Conservation (phyloP, 345 rosid species). For the Eucalyptus melliodora region DNA sequence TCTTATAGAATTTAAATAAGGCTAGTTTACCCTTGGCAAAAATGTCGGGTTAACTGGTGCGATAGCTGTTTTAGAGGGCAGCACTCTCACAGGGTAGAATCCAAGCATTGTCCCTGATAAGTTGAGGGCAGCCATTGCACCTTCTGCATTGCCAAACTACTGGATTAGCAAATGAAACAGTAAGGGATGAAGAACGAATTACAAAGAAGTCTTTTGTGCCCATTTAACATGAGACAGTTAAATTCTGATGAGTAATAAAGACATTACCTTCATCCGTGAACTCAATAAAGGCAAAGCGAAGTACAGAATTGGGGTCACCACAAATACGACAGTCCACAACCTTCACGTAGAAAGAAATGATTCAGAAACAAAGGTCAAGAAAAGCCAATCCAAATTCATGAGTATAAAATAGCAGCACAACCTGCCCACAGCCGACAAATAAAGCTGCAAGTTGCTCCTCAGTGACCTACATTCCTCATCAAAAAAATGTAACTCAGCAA, state of each 20-base stretch:
- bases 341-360: slow-evolving; percentile 12
- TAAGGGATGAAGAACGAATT: neutral
- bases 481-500: neutral
- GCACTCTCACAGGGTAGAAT: slow-evolving; percentile 78
- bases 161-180: neutral
- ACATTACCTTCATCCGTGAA: slow-evolving; percentile 77
- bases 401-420: neutral
- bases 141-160: slow-evolving; percentile 31
- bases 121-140: slow-evolving; percentile 65
- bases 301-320: slow-evolving; percentile 92
- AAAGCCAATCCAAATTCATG: neutral
- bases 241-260: neutral
- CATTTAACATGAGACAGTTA: neutral
- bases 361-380: neutral
- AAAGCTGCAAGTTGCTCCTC: slow-evolving; percentile 97
- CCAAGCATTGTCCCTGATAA: slow-evolving; percentile 87
- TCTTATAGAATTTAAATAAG: neutral
- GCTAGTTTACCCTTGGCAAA: slow-evolving; percentile 70
- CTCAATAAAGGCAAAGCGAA: slow-evolving; percentile 91
- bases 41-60: slow-evolving; percentile 94
- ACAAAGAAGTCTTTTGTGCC: neutral
- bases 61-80: slow-evolving; percentile 93
- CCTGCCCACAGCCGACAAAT: slow-evolving; percentile 82
- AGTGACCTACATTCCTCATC: slow-evolving; percentile 42
- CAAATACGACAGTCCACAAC: slow-evolving; percentile 96